Percentiles rank a stretch among this genome's conserved stretches.
Evolutionary conservation across 164 flowering plant species (phyloP).

Genomic region (Berberis vulgaris): DNA sequence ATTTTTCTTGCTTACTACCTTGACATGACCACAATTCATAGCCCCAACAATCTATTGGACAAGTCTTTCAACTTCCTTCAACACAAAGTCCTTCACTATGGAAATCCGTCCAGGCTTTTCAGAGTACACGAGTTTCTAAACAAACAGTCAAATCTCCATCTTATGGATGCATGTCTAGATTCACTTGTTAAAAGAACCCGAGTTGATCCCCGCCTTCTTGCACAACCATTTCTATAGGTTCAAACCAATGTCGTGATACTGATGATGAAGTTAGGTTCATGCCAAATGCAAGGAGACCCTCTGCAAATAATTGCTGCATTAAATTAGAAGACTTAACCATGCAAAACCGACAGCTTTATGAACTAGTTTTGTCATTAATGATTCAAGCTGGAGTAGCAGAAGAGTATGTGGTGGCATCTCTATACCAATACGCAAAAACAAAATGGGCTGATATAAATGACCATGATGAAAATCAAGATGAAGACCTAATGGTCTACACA

Average conservation of each 20-base stretch:
- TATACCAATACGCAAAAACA: slow-evolving; percentile 30
- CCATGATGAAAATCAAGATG: not conserved
- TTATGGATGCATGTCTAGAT: slow-evolving; percentile 37
- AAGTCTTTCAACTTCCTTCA: slow-evolving; percentile 34
- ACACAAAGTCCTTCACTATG: slow-evolving; percentile 38
- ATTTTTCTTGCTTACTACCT: slow-evolving; percentile 46
- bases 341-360: slow-evolving; percentile 39
- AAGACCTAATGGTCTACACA: not conserved
- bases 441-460: slow-evolving; percentile 7
- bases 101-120: slow-evolving; percentile 52
- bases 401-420: slow-evolving; percentile 35
- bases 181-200: slow-evolving; percentile 39
- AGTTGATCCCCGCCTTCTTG: slow-evolving; percentile 47
- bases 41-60: slow-evolving; percentile 39
- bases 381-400: slow-evolving; percentile 24
- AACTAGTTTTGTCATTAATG: slow-evolving; percentile 34
- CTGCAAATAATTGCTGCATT: slow-evolving; percentile 20
- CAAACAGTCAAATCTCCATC: slow-evolving; percentile 27
- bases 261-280: not conserved
- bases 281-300: slow-evolving; percentile 33
- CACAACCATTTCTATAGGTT: slow-evolving; percentile 31
- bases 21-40: slow-evolving; percentile 55
- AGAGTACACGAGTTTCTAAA: slow-evolving; percentile 22
- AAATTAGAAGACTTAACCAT: slow-evolving; percentile 39
- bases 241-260: no score